Evolutionary conservation across 2,329 filamentous ascomycete genomes (phyloP).

Genomic region (Hypoxylon sp.): DNA sequence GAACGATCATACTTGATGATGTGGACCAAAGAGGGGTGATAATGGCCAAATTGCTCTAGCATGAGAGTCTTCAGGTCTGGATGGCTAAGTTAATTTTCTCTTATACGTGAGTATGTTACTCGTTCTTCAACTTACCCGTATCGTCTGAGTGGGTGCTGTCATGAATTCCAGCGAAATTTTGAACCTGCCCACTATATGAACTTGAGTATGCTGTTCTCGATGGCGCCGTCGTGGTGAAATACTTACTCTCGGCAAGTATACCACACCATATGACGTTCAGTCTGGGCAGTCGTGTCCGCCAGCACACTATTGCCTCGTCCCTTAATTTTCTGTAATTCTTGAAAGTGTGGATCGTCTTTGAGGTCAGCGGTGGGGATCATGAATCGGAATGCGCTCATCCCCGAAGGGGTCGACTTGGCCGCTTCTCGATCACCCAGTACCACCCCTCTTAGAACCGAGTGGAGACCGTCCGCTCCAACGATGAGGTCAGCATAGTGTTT

Average conservation of each 20-base stretch:
- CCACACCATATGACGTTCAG: constrained; percentile 52
- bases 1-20: constrained; percentile 47
- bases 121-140: constrained; percentile 21
- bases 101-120: not conserved
- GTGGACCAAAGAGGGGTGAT: constrained; percentile 44
- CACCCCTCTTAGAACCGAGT: constrained; percentile 40
- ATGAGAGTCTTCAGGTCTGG: constrained; percentile 45
- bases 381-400: constrained; percentile 49
- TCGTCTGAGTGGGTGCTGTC: constrained; percentile 33
- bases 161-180: constrained; percentile 53
- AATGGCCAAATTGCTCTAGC: constrained; percentile 49
- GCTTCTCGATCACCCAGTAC: constrained; percentile 41
- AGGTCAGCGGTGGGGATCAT: constrained; percentile 38
- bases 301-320: constrained; percentile 41
- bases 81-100: constrained; percentile 3
- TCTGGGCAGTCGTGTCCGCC: constrained; percentile 41
- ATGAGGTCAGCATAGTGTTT: constrained; percentile 51
- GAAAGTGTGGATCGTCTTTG: constrained; percentile 43
- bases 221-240: not conserved
- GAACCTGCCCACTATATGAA: constrained; percentile 46
- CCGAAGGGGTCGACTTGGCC: constrained; percentile 38
- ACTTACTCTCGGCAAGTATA: constrained; percentile 52
- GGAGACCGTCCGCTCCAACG: constrained; percentile 53
- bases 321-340: constrained; percentile 40
- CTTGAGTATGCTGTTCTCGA: not conserved